phyloP scores from a whole-genome alignment of 2,329 filamentous ascomycete genomes.

The Botrytis galanthina region DNA sequence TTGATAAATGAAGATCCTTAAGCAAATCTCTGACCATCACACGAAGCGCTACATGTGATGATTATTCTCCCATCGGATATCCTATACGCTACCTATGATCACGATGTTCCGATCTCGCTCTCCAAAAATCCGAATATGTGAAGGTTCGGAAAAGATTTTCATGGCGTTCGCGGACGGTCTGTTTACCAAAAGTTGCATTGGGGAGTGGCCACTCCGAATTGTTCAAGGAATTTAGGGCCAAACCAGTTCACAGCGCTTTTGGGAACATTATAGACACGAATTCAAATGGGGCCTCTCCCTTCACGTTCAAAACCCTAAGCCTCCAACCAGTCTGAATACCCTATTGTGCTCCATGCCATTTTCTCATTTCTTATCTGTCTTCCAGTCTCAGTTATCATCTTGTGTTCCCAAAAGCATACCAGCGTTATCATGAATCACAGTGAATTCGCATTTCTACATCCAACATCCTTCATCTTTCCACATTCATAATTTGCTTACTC shows the following conservation, averaged over 20 bases:
- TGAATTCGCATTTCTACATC: not conserved
- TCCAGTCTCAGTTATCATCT: not conserved
- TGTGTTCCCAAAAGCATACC: not conserved
- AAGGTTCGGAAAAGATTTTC: not conserved
- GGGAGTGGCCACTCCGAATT: not conserved
- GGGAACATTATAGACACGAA: not conserved
- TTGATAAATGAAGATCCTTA: constrained; percentile 38
- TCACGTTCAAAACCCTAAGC: not conserved
- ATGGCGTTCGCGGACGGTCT: not conserved
- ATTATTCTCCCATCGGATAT: constrained; percentile 6
- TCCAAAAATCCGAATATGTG: not conserved
- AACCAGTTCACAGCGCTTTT: not conserved
- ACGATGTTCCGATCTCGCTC: not conserved
- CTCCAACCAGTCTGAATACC: not conserved
- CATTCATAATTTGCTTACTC: too few species aligned
- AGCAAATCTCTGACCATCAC: constrained; percentile 21
- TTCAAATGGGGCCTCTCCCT: not conserved
- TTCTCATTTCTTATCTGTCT: not conserved
- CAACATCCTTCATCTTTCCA: not conserved
- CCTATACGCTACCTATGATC: not conserved
- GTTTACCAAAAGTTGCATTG: not conserved
- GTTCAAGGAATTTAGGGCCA: not conserved
- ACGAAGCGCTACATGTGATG: constrained; percentile 13
- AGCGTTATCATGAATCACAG: not conserved
- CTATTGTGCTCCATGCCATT: not conserved